Percentiles rank a stretch among this genome's conserved stretches.
These are phyloP conservation scores for Staphylotrichum longicolle DNA, from an alignment of 495 filamentous ascomycete species.

Conservation along the genomic window DNA sequence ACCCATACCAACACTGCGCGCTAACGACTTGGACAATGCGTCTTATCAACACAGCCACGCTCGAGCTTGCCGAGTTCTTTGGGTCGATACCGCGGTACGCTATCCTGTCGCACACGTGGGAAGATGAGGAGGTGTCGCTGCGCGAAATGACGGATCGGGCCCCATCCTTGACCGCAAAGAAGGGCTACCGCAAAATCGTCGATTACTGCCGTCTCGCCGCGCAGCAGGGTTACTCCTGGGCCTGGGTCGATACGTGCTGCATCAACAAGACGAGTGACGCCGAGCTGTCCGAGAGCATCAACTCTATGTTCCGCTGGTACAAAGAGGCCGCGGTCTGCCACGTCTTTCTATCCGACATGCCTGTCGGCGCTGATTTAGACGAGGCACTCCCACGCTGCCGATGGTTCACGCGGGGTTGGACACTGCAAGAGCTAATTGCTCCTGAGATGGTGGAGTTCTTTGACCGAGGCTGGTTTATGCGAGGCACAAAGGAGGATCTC, in stretches of 20 bases:
- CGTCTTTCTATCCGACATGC: background rate
- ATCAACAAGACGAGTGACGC: background rate
- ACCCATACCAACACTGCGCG: too few species aligned
- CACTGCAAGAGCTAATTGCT: background rate
- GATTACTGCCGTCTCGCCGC: background rate
- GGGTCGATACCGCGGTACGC: background rate
- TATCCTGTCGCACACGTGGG: background rate
- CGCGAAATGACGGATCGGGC: background rate
- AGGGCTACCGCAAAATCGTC: slow-evolving; percentile 2
- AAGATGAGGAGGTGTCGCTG: background rate
- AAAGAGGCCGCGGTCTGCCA: background rate
- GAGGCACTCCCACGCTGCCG: background rate
- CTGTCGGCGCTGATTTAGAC: background rate
- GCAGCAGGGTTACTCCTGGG: background rate
- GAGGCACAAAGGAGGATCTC: background rate
- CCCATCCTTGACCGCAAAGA: background rate
- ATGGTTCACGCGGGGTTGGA: background rate
- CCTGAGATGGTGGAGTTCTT: background rate
- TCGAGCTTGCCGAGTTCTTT: too few species aligned
- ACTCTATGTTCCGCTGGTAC: slow-evolving; percentile 5
- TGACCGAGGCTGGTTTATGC: background rate
- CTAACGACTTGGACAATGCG: too few species aligned
- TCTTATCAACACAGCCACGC: too few species aligned
- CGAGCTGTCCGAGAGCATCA: slow-evolving; percentile 4
- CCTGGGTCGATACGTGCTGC: slow-evolving; percentile 1